These are phyloP conservation scores for Chlamydomonas sp. DNA, from an alignment of 139 green algal genomes.

Conservation along the genomic window DNA sequence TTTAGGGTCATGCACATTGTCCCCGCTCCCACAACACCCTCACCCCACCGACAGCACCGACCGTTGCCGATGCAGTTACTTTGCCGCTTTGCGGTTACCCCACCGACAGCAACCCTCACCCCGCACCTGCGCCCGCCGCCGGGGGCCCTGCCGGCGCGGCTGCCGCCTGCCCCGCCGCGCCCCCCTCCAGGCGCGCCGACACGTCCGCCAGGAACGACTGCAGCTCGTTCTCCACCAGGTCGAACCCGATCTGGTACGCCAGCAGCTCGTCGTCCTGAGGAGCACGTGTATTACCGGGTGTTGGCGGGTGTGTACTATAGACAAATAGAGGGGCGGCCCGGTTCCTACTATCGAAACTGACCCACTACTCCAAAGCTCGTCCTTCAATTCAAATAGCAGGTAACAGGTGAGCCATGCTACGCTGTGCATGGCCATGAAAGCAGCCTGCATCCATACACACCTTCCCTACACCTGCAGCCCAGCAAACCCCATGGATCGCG, in stretches of 20 bases:
- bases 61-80: too few relatives aligned
- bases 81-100: too few relatives aligned
- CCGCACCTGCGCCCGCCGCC: slow-evolving; percentile 1
- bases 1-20: neutral
- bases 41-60: neutral
- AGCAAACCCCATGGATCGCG: too few relatives aligned
- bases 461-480: too few relatives aligned
- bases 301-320: neutral
- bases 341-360: too few relatives aligned
- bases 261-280: slow-evolving; percentile 80
- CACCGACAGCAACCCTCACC: neutral
- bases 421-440: too few relatives aligned
- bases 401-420: too few relatives aligned
- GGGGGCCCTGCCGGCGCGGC: neutral
- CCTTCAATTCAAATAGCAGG: neutral
- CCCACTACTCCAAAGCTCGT: neutral
- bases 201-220: slow-evolving; percentile 90
- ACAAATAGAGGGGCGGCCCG: too few relatives aligned
- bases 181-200: slow-evolving; percentile 15
- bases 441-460: too few relatives aligned
- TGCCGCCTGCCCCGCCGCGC: slow-evolving; percentile 2
- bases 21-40: neutral
- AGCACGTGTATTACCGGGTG: neutral
- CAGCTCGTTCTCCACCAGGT: slow-evolving; percentile 96
- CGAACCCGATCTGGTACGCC: slow-evolving; percentile 97